Evolutionary conservation across 768 basidiomycete genomes (phyloP).

Genomic region (Paxillus involutus): DNA sequence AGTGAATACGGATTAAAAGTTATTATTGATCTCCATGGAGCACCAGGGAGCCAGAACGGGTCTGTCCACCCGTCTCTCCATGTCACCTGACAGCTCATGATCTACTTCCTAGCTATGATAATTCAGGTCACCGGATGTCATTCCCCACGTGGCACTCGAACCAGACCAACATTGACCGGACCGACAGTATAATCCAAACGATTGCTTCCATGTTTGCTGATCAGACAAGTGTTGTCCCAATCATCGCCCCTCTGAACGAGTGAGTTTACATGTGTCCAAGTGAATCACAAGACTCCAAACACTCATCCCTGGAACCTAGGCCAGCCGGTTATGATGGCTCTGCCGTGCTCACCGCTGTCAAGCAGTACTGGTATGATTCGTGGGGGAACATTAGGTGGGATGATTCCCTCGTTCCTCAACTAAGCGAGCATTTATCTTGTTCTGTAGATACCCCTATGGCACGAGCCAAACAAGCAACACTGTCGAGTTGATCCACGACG

Average conservation of each 20-base stretch:
- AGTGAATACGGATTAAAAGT: constrained; percentile 69
- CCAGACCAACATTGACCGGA: constrained; percentile 64
- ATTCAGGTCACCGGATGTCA: constrained; percentile 66
- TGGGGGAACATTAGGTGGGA: constrained; percentile 69
- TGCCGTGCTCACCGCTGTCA: constrained; percentile 47
- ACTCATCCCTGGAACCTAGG: constrained; percentile 35
- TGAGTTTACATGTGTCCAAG: constrained; percentile 26
- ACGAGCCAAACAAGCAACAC: constrained; percentile 51
- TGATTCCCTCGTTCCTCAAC: background rate
- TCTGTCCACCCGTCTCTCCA: constrained; percentile 26
- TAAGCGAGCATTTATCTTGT: constrained; percentile 1
- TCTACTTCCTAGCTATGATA: constrained; percentile 60
- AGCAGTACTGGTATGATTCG: constrained; percentile 72
- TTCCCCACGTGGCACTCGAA: constrained; percentile 71
- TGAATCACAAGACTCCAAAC: background rate
- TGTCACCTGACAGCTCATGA: constrained; percentile 3
- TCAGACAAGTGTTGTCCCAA: constrained; percentile 53
- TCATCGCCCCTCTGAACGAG: constrained; percentile 82
- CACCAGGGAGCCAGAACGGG: constrained; percentile 86
- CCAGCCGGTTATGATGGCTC: constrained; percentile 69
- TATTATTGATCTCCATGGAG: constrained; percentile 78
- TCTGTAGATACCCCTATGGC: constrained; percentile 40
- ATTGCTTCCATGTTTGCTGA: constrained; percentile 60
- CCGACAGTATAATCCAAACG: constrained; percentile 60
- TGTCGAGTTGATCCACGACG: constrained; percentile 71